phyloP scores from a whole-genome alignment of 192 early-diverging fungal species.

The Coemansia aciculifera region DNA sequence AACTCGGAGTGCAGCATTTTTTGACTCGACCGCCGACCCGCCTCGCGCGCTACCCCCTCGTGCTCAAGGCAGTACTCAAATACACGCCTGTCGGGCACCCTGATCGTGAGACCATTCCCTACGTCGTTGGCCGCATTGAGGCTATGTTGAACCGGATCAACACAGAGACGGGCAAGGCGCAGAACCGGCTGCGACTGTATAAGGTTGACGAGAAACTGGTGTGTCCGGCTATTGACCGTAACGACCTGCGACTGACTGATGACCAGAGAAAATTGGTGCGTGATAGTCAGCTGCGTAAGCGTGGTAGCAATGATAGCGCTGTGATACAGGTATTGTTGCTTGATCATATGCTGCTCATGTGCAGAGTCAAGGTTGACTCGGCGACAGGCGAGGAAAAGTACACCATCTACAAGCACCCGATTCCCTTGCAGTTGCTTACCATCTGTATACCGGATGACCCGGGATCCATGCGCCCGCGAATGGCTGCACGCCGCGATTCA shows the following conservation, averaged over 20 bases:
- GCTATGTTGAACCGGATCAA: slow-evolving; percentile 80
- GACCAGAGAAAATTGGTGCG: slow-evolving; percentile 71
- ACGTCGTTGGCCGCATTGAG: slow-evolving; percentile 71
- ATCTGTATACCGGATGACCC: slow-evolving; percentile 62
- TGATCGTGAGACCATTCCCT: slow-evolving; percentile 71
- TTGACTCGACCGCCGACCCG: slow-evolving; percentile 83
- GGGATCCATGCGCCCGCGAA: slow-evolving; percentile 39
- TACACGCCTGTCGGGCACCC: slow-evolving; percentile 79
- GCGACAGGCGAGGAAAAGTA: slow-evolving; percentile 60
- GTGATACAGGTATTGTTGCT: slow-evolving; percentile 80
- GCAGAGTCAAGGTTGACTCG: slow-evolving; percentile 65
- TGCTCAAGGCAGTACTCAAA: slow-evolving; percentile 80
- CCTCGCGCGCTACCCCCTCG: slow-evolving; percentile 82
- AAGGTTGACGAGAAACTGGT: slow-evolving; percentile 69
- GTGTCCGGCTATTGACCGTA: slow-evolving; percentile 56
- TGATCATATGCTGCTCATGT: slow-evolving; percentile 83
- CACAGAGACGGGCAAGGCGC: slow-evolving; percentile 81
- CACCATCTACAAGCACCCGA: slow-evolving; percentile 65
- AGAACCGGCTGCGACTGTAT: slow-evolving; percentile 81
- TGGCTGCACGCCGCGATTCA: slow-evolving; percentile 51
- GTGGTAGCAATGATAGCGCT: slow-evolving; percentile 60
- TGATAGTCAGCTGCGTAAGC: slow-evolving; percentile 79
- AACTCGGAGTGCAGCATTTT: slow-evolving; percentile 84
- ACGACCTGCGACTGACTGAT: slow-evolving; percentile 75
- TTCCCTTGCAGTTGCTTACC: slow-evolving; percentile 76